These are phyloP conservation scores for Leptographium procerum DNA, from an alignment of 2,329 filamentous ascomycete genomes.

Conservation along the genomic window DNA sequence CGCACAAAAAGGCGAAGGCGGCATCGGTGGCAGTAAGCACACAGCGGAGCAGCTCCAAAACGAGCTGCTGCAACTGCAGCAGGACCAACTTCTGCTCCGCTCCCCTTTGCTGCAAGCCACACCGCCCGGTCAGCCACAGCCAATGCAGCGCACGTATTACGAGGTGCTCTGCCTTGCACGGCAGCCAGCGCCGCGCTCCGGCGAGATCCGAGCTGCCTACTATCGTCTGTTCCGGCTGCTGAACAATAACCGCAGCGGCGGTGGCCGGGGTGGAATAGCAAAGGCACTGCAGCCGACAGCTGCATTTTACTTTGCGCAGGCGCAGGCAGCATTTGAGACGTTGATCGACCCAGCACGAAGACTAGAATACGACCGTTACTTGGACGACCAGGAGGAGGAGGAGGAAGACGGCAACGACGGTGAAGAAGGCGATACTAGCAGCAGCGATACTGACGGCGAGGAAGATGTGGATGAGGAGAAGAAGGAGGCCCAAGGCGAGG, in stretches of 20 bases:
- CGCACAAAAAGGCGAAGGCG: not conserved
- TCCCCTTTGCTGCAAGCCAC: not conserved
- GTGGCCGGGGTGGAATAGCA: constrained; percentile 19
- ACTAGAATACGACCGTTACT: constrained; percentile 26
- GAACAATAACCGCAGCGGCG: constrained; percentile 24
- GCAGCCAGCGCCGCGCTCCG: constrained; percentile 16
- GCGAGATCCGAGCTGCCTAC: constrained; percentile 32
- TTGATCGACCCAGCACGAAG: constrained; percentile 32
- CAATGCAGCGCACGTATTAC: constrained; percentile 25
- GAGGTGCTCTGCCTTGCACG: constrained; percentile 33
- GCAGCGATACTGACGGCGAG: constrained; percentile 10
- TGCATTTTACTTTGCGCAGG: constrained; percentile 26
- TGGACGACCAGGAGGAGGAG: constrained; percentile 15
- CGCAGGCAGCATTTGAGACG: constrained; percentile 34
- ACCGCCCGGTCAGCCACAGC: not conserved
- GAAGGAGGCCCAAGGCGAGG: not conserved
- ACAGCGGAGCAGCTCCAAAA: not conserved
- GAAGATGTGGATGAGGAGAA: not conserved
- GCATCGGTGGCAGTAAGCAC: not conserved
- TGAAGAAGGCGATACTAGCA: constrained; percentile 5
- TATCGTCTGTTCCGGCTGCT: constrained; percentile 32
- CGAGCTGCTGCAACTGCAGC: not conserved
- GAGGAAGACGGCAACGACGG: constrained; percentile 9
- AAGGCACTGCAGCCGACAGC: constrained; percentile 26
- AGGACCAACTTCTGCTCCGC: not conserved